Evolutionary conservation across 2,329 filamentous ascomycete species (phyloP), one percentile per base, ranked within the genome.

Genomic region (Phaeosphaeria sp.): DNA sequence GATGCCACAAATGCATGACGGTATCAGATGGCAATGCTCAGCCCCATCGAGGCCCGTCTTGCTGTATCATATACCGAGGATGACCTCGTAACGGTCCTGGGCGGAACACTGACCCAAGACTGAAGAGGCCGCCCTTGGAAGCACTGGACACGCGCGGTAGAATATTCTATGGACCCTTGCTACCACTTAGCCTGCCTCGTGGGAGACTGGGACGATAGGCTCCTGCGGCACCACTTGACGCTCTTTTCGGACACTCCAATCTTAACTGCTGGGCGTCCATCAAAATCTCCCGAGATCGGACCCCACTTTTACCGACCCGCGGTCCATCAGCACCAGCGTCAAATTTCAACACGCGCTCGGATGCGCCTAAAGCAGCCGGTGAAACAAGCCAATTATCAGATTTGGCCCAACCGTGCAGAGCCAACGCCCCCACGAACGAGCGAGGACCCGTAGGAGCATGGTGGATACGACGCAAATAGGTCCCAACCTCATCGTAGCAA

Each of bases 11-110:
- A 27, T 46, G 54, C 53, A 51, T 52, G 54, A 59, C 52, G 57
- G 51, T 62, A 56, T 58, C 52, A 57, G 55, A 64, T 54, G 44
- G 43, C 43, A 22, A 23, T 46, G 43, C 43, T 6, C 39, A 42
- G 20, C 18, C 43, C 43, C 20, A 23, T 15, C 18, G 13, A 11
- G 43, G n/a, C 36, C 36, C 36, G 17, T 39, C 36, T 4, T 39
- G 36, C 15, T 4, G 5, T 7, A 27, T 39, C 36, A 39, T n/a
- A 15, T 5, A 17, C 36, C 15, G 36, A 15, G 6, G 13, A 6
- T 2, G 36, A 17, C 7, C 36, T 39, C 36, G 36, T 17, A 39
- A 39, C 36, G 36, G 15, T n/a, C n/a, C n/a, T n/a, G n/a, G n/a
- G n/a, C n/a, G n/a, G n/a, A 6, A 15, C 36, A 13, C 6, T 3